Evolutionary conservation across 2,329 filamentous ascomycete genomes (phyloP).

Genomic region (Cercospora beticola): DNA sequence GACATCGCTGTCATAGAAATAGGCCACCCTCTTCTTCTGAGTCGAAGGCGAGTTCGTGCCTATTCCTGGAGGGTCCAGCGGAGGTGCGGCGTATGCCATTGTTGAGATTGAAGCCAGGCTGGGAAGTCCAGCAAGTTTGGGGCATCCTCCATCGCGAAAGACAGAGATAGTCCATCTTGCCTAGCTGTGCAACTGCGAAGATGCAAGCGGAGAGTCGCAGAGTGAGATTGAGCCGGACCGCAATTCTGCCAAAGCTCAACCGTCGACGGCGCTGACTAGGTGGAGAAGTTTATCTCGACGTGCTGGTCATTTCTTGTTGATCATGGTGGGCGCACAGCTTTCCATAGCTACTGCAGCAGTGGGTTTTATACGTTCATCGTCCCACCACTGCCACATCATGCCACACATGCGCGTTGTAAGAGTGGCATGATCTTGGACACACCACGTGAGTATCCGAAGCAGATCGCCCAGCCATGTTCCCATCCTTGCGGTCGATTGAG

Average conservation of each 20-base stretch:
- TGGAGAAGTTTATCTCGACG: neutral
- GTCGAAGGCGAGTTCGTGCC: neutral
- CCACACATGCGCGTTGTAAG: neutral
- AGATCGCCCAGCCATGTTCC: neutral
- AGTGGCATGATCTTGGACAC: neutral
- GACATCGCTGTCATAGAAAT: slow-evolving; percentile 98
- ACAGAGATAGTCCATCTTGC: neutral
- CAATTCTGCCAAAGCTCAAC: neutral
- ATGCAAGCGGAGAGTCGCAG: neutral
- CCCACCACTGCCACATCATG: neutral
- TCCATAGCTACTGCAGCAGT: neutral
- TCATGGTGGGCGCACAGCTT: neutral
- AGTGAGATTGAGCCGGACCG: neutral
- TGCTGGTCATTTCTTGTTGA: neutral
- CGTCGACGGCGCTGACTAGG: neutral
- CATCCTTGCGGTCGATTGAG: neutral
- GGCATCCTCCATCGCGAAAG: neutral
- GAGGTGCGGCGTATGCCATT: neutral
- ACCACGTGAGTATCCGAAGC: neutral
- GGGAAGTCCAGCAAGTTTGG: neutral
- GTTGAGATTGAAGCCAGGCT: neutral
- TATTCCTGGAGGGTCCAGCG: neutral
- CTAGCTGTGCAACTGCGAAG: neutral
- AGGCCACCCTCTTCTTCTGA: slow-evolving; percentile 75
- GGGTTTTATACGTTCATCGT: neutral